phyloP scores from a whole-genome alignment of 106 monocot species.

The Allium sativum region DNA sequence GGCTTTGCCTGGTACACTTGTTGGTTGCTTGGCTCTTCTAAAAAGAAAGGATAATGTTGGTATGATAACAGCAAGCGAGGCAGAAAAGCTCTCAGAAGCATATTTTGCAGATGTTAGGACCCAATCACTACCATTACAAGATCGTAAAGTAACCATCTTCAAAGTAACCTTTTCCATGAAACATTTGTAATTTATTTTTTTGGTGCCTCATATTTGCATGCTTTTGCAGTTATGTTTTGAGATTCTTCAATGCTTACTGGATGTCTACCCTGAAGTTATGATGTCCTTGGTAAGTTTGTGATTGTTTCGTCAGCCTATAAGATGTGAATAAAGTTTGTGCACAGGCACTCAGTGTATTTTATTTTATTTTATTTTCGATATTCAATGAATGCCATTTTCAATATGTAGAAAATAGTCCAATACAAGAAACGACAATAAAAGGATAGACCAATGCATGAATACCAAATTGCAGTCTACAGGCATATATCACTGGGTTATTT shows the following conservation, averaged over 20 bases:
- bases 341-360: too few species aligned
- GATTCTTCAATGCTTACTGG: conserved; percentile 59
- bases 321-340: too few species aligned
- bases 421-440: too few species aligned
- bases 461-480: too few species aligned
- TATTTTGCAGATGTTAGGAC: conserved; percentile 59
- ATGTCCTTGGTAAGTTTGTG: conserved; percentile 34
- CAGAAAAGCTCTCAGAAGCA: conserved; percentile 37
- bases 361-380: too few species aligned
- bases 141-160: conserved; percentile 60
- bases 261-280: conserved; percentile 35
- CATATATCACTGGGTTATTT: too few species aligned
- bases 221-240: conserved; percentile 74
- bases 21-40: conserved; percentile 81
- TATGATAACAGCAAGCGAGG: conserved; percentile 44
- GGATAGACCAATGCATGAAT: too few species aligned
- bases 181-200: conserved; percentile 2
- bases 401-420: too few species aligned
- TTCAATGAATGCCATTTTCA: too few species aligned
- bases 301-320: background rate
- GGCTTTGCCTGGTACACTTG: conserved; percentile 67
- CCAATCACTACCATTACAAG: conserved; percentile 50
- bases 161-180: background rate
- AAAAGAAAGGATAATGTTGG: conserved; percentile 50
- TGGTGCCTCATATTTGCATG: background rate